These are phyloP conservation scores for Diplodia mutila DNA, from an alignment of 2,329 filamentous ascomycete genomes.

Conservation along the genomic window DNA sequence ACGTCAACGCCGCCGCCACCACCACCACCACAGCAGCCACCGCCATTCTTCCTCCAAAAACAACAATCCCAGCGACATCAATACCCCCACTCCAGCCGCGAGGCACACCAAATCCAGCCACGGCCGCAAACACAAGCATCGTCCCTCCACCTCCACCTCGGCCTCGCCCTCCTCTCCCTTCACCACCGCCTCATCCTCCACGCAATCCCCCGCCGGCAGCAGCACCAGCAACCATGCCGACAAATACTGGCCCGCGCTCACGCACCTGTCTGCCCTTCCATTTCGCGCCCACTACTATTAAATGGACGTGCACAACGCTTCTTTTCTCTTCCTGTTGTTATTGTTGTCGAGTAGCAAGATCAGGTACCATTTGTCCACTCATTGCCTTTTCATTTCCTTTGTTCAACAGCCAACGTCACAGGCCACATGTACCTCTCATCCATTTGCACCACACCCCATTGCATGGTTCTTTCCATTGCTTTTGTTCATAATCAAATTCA, in stretches of 20 bases:
- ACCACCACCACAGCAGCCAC: not conserved
- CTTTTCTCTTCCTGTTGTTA: not conserved
- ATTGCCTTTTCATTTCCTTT: too few relatives aligned
- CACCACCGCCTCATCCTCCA: not conserved
- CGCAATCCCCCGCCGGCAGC: not conserved
- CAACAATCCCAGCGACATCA: not conserved
- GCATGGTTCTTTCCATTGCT: too few relatives aligned
- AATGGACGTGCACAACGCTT: not conserved
- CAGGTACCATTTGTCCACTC: too few relatives aligned
- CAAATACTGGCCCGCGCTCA: not conserved
- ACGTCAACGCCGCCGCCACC: not conserved
- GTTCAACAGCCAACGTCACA: too few relatives aligned
- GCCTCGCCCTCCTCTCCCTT: not conserved
- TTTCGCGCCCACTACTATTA: not conserved
- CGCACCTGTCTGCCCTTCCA: slow-evolving; percentile 16
- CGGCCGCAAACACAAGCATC: not conserved
- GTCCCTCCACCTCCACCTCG: not conserved
- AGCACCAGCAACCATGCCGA: not conserved
- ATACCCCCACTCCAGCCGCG: not conserved
- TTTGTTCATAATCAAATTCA: too few relatives aligned
- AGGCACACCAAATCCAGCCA: not conserved
- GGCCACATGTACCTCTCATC: too few relatives aligned
- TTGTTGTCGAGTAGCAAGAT: too few relatives aligned
- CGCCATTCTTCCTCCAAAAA: not conserved
- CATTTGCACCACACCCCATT: too few relatives aligned